A percentile compares a stretch with the other conserved stretches of the same genome.
phyloP scores from a whole-genome alignment of 2,329 filamentous ascomycete genomes.

The Balansia obtecta region DNA sequence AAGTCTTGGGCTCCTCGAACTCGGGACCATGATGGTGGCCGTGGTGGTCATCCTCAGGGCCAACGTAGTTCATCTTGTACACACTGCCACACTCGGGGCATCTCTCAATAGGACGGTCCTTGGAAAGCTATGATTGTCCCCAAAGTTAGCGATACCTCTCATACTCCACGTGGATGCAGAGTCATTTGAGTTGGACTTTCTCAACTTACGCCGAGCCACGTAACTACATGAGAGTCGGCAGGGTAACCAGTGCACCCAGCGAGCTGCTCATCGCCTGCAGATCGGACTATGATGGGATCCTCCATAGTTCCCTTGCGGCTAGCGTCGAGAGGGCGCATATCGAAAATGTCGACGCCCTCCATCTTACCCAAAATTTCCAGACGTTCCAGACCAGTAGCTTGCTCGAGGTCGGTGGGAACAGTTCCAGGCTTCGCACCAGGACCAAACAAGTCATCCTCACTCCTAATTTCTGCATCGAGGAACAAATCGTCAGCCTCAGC shows the following conservation, averaged over 20 bases:
- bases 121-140: conserved; percentile 53
- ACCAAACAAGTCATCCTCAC: conserved; percentile 68
- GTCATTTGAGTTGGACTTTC: not conserved
- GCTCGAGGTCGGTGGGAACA: conserved; percentile 87
- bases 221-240: conserved; percentile 79
- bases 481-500: conserved; percentile 10
- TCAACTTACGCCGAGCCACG: conserved; percentile 74
- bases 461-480: conserved; percentile 59
- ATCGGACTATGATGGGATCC: conserved; percentile 81
- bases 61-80: conserved; percentile 96
- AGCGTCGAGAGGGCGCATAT: conserved; percentile 92
- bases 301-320: conserved; percentile 84
- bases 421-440: conserved; percentile 73
- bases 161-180: not conserved
- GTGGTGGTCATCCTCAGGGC: conserved; percentile 63
- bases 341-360: conserved; percentile 95
- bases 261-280: conserved; percentile 92
- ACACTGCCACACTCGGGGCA: conserved; percentile 95
- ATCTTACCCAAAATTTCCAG: conserved; percentile 98
- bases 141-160: not conserved
- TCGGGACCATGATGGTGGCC: conserved; percentile 46
- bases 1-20: conserved; percentile 83
- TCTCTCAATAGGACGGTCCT: conserved; percentile 82
- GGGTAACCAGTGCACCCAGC: conserved; percentile 91
- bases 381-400: conserved; percentile 94